Percentiles rank a stretch among this genome's conserved stretches.
These are phyloP conservation scores for Brassica carinata DNA, from an alignment of 345 rosid genomes.

Conservation along the genomic window DNA sequence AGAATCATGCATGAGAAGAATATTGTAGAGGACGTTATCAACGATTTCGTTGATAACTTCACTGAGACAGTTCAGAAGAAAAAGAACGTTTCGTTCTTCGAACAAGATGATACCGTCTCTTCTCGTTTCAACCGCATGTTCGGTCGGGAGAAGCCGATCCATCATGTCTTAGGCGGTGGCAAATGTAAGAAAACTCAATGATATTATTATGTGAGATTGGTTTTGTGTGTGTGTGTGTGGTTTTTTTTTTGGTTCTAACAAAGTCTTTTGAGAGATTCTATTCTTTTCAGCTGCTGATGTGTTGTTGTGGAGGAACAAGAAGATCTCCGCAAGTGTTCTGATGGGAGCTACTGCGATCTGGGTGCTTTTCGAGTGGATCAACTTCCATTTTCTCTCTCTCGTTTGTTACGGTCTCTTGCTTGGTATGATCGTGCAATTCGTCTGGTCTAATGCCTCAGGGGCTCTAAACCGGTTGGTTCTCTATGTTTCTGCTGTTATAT, in stretches of 20 bases:
- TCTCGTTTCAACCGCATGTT: slow-evolving; percentile 69
- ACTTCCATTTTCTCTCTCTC: slow-evolving; percentile 79
- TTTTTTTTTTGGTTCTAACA: neutral
- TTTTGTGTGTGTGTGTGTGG: neutral
- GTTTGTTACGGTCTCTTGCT: slow-evolving; percentile 64
- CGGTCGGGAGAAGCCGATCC: slow-evolving; percentile 78
- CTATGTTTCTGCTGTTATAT: no score
- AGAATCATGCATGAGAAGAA: slow-evolving; percentile 80
- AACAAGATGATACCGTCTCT: slow-evolving; percentile 59
- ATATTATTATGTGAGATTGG: neutral
- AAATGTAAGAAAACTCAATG: slow-evolving; percentile 47
- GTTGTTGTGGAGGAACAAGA: slow-evolving; percentile 94
- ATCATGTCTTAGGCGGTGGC: slow-evolving; percentile 88
- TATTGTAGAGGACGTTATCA: slow-evolving; percentile 56
- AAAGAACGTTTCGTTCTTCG: slow-evolving; percentile 64
- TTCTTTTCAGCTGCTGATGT: slow-evolving; percentile 92
- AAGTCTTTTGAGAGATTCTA: slow-evolving; percentile 9
- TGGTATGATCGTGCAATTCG: slow-evolving; percentile 81
- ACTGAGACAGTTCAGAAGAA: slow-evolving; percentile 61
- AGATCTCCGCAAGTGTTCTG: slow-evolving; percentile 76
- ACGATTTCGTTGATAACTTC: slow-evolving; percentile 63
- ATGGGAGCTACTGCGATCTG: slow-evolving; percentile 74
- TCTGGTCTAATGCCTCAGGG: slow-evolving; percentile 81
- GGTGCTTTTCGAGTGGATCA: slow-evolving; percentile 94
- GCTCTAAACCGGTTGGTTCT: slow-evolving; percentile 52